phyloP scores from a whole-genome alignment of 352 stramenopile species.

The Pythium phragmiticola region DNA sequence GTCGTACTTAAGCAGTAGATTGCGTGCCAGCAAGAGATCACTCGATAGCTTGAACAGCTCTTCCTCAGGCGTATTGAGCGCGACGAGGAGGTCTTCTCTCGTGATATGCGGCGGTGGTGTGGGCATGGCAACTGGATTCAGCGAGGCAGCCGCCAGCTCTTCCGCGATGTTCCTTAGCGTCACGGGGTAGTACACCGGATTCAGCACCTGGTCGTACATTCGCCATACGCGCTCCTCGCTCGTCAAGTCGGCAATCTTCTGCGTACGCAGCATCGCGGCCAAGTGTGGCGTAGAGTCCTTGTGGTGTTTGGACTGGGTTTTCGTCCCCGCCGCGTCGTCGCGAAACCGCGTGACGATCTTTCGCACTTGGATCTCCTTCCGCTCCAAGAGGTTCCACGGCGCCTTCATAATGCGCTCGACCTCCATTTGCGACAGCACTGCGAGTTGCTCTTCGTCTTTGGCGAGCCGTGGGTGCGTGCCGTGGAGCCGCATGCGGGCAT shows the following conservation, averaged over 20 bases:
- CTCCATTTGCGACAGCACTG: slow-evolving; percentile 57
- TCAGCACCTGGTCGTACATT: slow-evolving; percentile 64
- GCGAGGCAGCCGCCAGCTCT: slow-evolving; percentile 3
- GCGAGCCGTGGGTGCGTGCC: slow-evolving; percentile 46
- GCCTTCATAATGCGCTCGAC: slow-evolving; percentile 69
- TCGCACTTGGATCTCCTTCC: slow-evolving; percentile 70
- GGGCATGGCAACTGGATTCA: slow-evolving; percentile 1
- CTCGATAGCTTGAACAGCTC: slow-evolving; percentile 66
- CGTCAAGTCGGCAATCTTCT: slow-evolving; percentile 52
- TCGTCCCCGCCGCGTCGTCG: slow-evolving; percentile 38
- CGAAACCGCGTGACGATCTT: slow-evolving; percentile 73
- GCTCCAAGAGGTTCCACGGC: slow-evolving; percentile 69
- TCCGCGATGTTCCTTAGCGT: slow-evolving; percentile 45
- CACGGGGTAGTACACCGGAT: slow-evolving; percentile 66
- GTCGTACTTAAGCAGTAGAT: slow-evolving; percentile 68
- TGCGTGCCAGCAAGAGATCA: slow-evolving; percentile 54
- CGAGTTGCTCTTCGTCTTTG: slow-evolving; percentile 67
- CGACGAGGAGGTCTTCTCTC: slow-evolving; percentile 53
- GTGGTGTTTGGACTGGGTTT: slow-evolving; percentile 7
- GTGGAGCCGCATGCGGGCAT: slow-evolving; percentile 39
- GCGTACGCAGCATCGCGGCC: slow-evolving; percentile 46
- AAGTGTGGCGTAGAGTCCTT: slow-evolving; percentile 29
- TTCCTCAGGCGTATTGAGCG: slow-evolving; percentile 70
- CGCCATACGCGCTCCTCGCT: slow-evolving; percentile 71
- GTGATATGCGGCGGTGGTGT: slow-evolving; percentile 42